Percentiles rank a stretch among this genome's conserved stretches.
These are phyloP conservation scores for Harringtonia aguacate DNA, from an alignment of 2,329 filamentous ascomycete genomes.

Conservation along the genomic window DNA sequence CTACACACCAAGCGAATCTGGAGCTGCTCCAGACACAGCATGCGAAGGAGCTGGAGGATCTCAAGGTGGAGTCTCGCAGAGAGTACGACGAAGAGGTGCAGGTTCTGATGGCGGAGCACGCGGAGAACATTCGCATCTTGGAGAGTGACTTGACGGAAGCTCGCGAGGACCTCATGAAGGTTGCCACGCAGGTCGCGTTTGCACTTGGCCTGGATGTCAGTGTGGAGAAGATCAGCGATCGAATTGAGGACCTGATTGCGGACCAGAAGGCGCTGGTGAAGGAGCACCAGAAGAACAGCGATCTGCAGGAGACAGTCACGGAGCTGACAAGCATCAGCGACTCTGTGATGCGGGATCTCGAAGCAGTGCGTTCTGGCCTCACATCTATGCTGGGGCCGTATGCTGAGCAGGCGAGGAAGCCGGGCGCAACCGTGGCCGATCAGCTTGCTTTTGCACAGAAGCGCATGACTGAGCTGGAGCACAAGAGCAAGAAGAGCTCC, in stretches of 20 bases:
- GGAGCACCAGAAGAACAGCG: conserved; percentile 47
- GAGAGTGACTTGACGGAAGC: conserved; percentile 54
- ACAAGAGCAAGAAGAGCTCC: conserved; percentile 78
- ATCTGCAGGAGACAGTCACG: conserved; percentile 43
- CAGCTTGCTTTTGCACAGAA: conserved; percentile 53
- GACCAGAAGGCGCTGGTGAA: conserved; percentile 48
- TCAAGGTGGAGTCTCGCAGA: conserved; percentile 38
- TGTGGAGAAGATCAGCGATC: conserved; percentile 55
- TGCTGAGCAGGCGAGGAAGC: conserved; percentile 28
- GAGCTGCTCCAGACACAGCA: conserved; percentile 38
- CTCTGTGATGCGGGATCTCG: conserved; percentile 50
- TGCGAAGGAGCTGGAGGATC: conserved; percentile 34
- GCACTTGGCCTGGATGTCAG: conserved; percentile 52
- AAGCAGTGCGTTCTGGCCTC: conserved; percentile 45
- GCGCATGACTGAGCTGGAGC: conserved; percentile 51
- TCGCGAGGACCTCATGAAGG: conserved; percentile 54
- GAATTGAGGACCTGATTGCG: conserved; percentile 45
- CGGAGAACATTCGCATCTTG: conserved; percentile 43
- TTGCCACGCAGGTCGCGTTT: conserved; percentile 52
- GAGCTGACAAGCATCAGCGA: conserved; percentile 50
- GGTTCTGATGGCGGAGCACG: conserved; percentile 49
- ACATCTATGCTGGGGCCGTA: conserved; percentile 42
- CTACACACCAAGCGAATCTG: conserved; percentile 40
- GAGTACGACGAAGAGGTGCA: conserved; percentile 48
- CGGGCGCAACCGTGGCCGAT: conserved; percentile 38